Conservation (phyloP, 768 basidiomycete genomes). For the Hysterangium stoloniferum region DNA sequence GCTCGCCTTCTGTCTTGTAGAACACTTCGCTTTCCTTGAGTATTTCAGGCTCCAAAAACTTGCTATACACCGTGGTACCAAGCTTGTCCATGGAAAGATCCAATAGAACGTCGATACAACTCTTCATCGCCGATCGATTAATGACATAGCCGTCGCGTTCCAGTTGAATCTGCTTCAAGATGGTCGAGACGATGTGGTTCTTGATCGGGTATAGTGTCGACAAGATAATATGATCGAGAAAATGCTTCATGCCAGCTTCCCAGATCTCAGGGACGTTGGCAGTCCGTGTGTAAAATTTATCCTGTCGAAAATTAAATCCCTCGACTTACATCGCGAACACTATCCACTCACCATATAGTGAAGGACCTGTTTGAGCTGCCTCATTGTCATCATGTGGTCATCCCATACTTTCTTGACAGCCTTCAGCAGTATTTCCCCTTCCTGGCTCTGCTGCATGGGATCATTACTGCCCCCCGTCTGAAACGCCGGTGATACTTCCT, state of each 20-base stretch:
- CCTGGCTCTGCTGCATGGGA: conserved; percentile 66
- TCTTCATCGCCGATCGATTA: conserved; percentile 84
- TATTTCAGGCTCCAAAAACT: conserved; percentile 76
- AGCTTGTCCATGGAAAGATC: conserved; percentile 48
- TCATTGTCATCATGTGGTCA: conserved; percentile 85
- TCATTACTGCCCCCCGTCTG: conserved; percentile 64
- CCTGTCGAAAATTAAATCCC: conserved; percentile 39
- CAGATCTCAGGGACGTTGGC: conserved; percentile 74
- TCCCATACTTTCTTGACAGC: conserved; percentile 85
- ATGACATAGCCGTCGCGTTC: conserved; percentile 90
- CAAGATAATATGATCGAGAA: conserved; percentile 69
- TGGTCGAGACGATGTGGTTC: conserved; percentile 70
- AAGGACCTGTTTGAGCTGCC: conserved; percentile 79
- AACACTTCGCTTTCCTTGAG: conserved; percentile 71
- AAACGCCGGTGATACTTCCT: conserved; percentile 75
- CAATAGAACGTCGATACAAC: conserved; percentile 78
- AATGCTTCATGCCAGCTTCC: conserved; percentile 76
- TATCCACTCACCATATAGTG: conserved; percentile 81
- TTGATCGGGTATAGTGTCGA: conserved; percentile 60
- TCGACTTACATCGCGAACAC: neutral
- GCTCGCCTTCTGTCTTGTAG: conserved; percentile 68
- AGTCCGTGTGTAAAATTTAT: conserved; percentile 76
- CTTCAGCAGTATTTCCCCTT: conserved; percentile 80
- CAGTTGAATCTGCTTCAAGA: conserved; percentile 79
- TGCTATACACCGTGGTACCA: conserved; percentile 62